Conservation (phyloP, 345 rosid genomes). For the Isatis tinctoria region DNA sequence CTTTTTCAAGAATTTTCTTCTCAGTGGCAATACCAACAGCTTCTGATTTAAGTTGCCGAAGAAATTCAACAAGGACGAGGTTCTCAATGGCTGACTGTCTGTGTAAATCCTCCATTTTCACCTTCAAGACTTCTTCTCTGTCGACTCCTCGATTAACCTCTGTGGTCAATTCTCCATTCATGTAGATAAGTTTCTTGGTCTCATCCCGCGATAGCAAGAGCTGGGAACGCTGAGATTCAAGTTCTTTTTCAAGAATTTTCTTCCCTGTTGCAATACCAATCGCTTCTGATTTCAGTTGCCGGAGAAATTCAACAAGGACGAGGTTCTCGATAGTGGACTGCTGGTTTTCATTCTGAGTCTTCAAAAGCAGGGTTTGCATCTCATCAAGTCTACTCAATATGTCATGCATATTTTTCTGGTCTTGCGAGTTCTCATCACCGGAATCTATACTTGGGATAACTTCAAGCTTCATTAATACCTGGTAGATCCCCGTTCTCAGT, state of each 20-base stretch:
- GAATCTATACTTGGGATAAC: conserved; percentile 32
- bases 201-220: conserved; percentile 42
- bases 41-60: conserved; percentile 49
- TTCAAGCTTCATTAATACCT: conserved; percentile 50
- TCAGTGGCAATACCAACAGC: conserved; percentile 45
- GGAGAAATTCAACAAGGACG: conserved; percentile 58
- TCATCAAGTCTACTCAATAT: conserved; percentile 49
- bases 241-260: conserved; percentile 42
- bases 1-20: conserved; percentile 43
- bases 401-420: conserved; percentile 37
- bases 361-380: conserved; percentile 47
- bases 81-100: conserved; percentile 48
- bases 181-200: conserved; percentile 34
- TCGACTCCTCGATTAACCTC: conserved; percentile 45
- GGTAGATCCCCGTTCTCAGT: conserved; percentile 52
- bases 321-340: conserved; percentile 47
- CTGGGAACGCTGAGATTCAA: conserved; percentile 45
- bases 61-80: conserved; percentile 53
- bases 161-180: conserved; percentile 50
- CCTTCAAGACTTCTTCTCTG: conserved; percentile 55
- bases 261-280: conserved; percentile 46
- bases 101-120: conserved; percentile 45
- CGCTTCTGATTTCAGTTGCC: conserved; percentile 44
- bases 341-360: conserved; percentile 57
- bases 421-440: conserved; percentile 39